Percentiles rank a stretch among this genome's conserved stretches.
Evolutionary conservation across 2,329 filamentous ascomycete genomes (phyloP).

Genomic region (Massarina eburnea): DNA sequence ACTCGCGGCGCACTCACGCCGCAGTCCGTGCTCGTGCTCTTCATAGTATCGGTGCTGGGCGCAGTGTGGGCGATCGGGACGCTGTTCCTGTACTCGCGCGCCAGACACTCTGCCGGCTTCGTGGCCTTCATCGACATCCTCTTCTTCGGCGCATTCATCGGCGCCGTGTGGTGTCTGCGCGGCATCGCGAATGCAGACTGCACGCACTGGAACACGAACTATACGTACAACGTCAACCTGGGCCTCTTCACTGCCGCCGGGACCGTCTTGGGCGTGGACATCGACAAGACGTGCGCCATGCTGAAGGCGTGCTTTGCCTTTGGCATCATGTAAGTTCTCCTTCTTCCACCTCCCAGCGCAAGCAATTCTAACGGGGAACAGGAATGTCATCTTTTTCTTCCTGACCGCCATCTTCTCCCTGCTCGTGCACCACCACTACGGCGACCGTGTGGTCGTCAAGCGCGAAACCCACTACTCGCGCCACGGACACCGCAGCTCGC

Average conservation of each 20-base stretch:
- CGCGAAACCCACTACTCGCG: slow-evolving; percentile 52
- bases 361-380: slow-evolving; percentile 5
- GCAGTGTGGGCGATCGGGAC: slow-evolving; percentile 64
- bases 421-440: slow-evolving; percentile 52
- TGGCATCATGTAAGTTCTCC: slow-evolving; percentile 71
- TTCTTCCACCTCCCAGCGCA: neutral
- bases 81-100: slow-evolving; percentile 60
- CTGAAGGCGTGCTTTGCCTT: slow-evolving; percentile 88
- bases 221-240: slow-evolving; percentile 59
- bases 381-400: slow-evolving; percentile 44
- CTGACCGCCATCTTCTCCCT: slow-evolving; percentile 60
- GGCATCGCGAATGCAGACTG: slow-evolving; percentile 67
- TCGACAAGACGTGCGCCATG: slow-evolving; percentile 84
- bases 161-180: slow-evolving; percentile 60
- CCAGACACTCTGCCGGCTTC: slow-evolving; percentile 60
- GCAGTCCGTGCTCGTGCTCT: slow-evolving; percentile 62
- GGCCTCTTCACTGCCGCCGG: slow-evolving; percentile 62
- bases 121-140: slow-evolving; percentile 63
- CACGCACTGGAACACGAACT: slow-evolving; percentile 55
- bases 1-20: slow-evolving; percentile 61
- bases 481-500: slow-evolving; percentile 44
- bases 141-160: slow-evolving; percentile 66
- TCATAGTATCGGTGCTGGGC: slow-evolving; percentile 65
- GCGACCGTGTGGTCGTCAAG: slow-evolving; percentile 56
- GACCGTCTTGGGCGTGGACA: slow-evolving; percentile 53